These are phyloP conservation scores for Paxillus ammoniavirescens DNA, from an alignment of 768 basidiomycete species.

Conservation along the genomic window DNA sequence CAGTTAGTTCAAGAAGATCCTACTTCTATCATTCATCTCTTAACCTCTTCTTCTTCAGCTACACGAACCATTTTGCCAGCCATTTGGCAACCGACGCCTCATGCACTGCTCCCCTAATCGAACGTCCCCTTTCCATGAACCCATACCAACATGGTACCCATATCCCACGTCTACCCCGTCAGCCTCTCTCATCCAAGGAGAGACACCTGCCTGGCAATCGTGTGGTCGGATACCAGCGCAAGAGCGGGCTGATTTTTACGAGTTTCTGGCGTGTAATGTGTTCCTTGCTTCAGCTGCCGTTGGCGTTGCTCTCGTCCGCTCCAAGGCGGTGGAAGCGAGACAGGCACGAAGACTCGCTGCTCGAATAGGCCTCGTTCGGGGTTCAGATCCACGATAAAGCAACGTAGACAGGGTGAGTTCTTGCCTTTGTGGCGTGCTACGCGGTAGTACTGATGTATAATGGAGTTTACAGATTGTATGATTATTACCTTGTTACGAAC, in stretches of 20 bases:
- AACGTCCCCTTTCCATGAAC: constrained; percentile 21
- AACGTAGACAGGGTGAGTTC: constrained; percentile 3
- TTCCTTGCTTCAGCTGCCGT: constrained; percentile 68
- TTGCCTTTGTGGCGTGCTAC: neutral
- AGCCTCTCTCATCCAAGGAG: constrained; percentile 34
- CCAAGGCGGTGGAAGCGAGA: constrained; percentile 62
- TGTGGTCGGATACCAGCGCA: constrained; percentile 81
- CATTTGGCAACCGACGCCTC: constrained; percentile 91
- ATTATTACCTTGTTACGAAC: neutral
- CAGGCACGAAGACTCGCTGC: constrained; percentile 85
- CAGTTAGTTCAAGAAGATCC: constrained; percentile 41
- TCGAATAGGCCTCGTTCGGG: constrained; percentile 70
- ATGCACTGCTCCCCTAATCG: constrained; percentile 66
- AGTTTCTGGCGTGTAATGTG: constrained; percentile 85
- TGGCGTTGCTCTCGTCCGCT: constrained; percentile 63
- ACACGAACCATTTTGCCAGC: constrained; percentile 87
- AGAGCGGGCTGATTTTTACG: constrained; percentile 86
- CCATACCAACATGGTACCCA: constrained; percentile 16
- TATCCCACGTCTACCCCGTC: constrained; percentile 11
- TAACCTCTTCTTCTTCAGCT: constrained; percentile 44
- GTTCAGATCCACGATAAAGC: constrained; percentile 13
- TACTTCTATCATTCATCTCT: constrained; percentile 1
- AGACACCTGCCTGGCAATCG: constrained; percentile 86
- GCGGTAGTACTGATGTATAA: neutral
- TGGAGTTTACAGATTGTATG: neutral